Conservation (phyloP, 768 basidiomycete genomes). For the Podaxis sp. region DNA sequence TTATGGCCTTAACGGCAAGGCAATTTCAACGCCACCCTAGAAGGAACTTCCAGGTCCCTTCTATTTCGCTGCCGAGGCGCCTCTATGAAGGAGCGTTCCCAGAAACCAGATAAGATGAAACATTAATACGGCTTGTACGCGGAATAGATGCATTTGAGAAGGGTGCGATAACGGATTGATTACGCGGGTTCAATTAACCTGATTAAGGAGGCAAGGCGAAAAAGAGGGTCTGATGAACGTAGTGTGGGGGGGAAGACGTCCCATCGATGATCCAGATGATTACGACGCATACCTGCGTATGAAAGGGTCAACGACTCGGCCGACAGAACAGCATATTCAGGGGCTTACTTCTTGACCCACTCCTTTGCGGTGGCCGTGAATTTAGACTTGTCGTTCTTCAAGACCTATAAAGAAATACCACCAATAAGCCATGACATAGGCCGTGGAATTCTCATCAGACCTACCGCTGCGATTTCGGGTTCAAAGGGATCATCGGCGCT, state of each 20-base stretch:
- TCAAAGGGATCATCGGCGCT: constrained; percentile 87
- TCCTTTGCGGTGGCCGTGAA: constrained; percentile 79
- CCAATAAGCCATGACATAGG: not conserved
- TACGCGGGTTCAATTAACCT: not conserved
- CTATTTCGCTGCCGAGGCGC: not conserved
- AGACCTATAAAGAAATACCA: constrained; percentile 35
- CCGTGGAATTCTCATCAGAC: constrained; percentile 19
- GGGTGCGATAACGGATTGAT: not conserved
- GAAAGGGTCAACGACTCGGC: not conserved
- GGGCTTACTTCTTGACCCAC: constrained; percentile 75
- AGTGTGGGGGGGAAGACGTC: not conserved
- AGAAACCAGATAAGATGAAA: not conserved
- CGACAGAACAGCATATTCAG: constrained; percentile 13
- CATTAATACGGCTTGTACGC: not conserved
- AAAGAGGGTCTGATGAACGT: not conserved
- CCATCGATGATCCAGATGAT: not conserved
- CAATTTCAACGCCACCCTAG: not conserved
- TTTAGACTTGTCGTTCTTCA: constrained; percentile 74
- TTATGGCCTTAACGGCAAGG: not conserved
- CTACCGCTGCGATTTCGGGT: constrained; percentile 78
- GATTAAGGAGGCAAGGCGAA: not conserved
- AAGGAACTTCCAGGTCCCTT: not conserved
- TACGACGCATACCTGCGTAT: constrained; percentile 6
- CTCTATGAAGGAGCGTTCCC: not conserved
- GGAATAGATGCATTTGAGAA: not conserved